Base-by-base conservation (phyloP, 345 rosid genomes). In the Kernera saxatilis region DNA sequence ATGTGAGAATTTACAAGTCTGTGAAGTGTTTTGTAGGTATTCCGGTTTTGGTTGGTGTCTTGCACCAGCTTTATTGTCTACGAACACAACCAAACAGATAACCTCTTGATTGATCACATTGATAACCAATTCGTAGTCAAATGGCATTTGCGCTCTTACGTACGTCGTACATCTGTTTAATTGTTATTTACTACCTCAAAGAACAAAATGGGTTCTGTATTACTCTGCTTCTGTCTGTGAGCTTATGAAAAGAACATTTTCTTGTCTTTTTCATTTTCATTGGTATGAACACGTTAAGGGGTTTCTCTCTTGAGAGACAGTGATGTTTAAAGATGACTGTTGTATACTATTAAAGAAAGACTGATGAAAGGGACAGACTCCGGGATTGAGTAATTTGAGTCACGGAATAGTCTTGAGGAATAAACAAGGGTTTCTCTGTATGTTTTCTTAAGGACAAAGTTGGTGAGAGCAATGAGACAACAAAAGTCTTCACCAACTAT, bases 1-100 rank as follows among this genome's bases (percentile, higher is more conserved):
- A 62, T 62, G 40, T 43, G 27, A 62, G 21, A 62, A n/a, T 18
- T 62, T 44, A 44, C 6, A 62, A 62, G 18, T 12, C 52, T 62
- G 17, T 62, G 12, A 43, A 62, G 53, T 62, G 67, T 62, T 43
- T 62, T 11, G 8, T 62, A 62, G 40, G 67, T 17, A 2, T 62
- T 12, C 53, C 40, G 1, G 67, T 29, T 27, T 44, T 62, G 67
- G 40, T 12, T 62, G 67, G 67, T 29, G 27, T 62, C 27, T 29
- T 44, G 27, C 2, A 62, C 52, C 52, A 62, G 39, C 67, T 62
- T 18, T 43, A 27, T 7, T 8, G 53, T 44, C n/a, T 29, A 44
- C 7, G 13, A 14, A 29, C 4, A 17, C 36, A 26, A 14, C 48
- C 33, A 1, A 40, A 41, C 49, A 60, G 25, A 39, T n/a, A 3